phyloP scores from a whole-genome alignment of 1,139 yeast genomes.

The Candida tropicalis region DNA sequence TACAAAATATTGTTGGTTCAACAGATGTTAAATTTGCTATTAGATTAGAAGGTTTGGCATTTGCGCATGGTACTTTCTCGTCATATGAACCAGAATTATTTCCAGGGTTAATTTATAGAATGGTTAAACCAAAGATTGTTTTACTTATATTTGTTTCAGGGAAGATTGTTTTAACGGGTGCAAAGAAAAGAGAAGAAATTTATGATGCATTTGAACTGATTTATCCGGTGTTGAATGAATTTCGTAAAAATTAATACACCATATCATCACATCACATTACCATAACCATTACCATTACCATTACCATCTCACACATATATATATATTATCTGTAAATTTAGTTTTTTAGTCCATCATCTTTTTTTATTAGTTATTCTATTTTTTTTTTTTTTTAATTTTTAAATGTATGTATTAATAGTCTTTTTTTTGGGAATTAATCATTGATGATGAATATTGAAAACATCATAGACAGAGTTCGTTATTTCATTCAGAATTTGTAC shows the following conservation, averaged over 20 bases:
- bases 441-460: too few species aligned
- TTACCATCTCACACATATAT: not conserved
- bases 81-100: constrained; percentile 97
- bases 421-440: not conserved
- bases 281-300: not conserved
- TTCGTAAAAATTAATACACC: constrained; percentile 57
- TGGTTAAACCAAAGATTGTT: constrained; percentile 99
- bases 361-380: not conserved
- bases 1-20: constrained; percentile 98
- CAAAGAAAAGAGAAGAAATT: constrained; percentile 97
- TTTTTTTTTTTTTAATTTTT: constrained; percentile 3
- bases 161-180: constrained; percentile 97
- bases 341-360: constrained; percentile 1
- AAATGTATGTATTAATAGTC: constrained; percentile 5
- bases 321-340: constrained; percentile 4
- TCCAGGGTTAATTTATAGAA: constrained; percentile 98
- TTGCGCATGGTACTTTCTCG: constrained; percentile 98
- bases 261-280: not conserved
- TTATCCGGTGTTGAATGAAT: constrained; percentile 97
- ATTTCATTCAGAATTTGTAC: too few species aligned
- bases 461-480: too few species aligned
- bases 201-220: constrained; percentile 98
- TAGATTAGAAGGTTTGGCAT: constrained; percentile 95
- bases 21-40: constrained; percentile 98
- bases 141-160: constrained; percentile 95